These are phyloP conservation scores for Trametes punicea DNA, from an alignment of 768 basidiomycete species.

Conservation along the genomic window DNA sequence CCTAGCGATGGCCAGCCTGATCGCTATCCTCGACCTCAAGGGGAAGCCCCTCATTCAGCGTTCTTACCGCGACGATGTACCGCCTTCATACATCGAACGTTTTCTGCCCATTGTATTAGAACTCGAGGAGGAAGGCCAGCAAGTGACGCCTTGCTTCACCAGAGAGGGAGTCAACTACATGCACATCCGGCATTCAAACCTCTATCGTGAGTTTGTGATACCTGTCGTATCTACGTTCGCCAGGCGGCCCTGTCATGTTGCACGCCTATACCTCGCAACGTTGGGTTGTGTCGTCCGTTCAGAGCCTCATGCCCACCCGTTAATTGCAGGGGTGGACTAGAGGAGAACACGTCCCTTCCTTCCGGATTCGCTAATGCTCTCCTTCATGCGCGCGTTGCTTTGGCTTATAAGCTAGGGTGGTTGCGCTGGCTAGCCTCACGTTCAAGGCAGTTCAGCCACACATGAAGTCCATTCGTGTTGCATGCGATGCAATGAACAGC, in stretches of 20 bases:
- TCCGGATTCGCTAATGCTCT: too few relatives aligned
- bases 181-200: conserved; percentile 97
- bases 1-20: conserved; percentile 54
- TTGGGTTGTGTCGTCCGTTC: too few relatives aligned
- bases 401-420: too few relatives aligned
- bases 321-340: too few relatives aligned
- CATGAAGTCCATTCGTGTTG: too few relatives aligned
- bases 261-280: too few relatives aligned
- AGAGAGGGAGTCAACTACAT: conserved; percentile 95
- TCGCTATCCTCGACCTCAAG: conserved; percentile 97
- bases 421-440: too few relatives aligned
- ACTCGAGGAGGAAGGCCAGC: conserved; percentile 95
- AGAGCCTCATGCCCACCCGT: too few relatives aligned
- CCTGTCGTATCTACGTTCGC: not conserved
- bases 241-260: not conserved
- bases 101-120: conserved; percentile 93
- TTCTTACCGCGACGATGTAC: conserved; percentile 94
- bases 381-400: too few relatives aligned
- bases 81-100: conserved; percentile 82
- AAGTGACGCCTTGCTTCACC: conserved; percentile 95
- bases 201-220: conserved; percentile 69
- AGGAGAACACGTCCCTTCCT: too few relatives aligned
- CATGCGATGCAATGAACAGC: too few relatives aligned
- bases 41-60: conserved; percentile 97
- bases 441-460: too few relatives aligned